These are phyloP conservation scores for Lentinula sp. DNA, from an alignment of 768 basidiomycete genomes.

Conservation along the genomic window DNA sequence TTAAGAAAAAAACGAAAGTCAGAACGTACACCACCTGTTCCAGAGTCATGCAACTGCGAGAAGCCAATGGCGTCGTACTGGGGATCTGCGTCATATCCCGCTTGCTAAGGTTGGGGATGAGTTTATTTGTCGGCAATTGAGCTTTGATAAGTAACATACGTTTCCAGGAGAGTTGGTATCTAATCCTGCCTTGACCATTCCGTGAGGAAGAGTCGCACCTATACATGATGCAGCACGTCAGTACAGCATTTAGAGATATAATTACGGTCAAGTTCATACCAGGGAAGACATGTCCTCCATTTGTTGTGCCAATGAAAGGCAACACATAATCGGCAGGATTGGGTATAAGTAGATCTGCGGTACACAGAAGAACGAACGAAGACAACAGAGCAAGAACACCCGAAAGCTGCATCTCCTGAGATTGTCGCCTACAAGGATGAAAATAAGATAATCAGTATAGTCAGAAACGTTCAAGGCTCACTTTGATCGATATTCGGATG, in stretches of 20 bases:
- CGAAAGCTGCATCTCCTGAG: background rate
- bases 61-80: conserved; percentile 47
- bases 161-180: conserved; percentile 62
- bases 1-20: background rate
- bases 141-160: conserved; percentile 23
- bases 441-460: no score
- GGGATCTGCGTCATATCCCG: conserved; percentile 41
- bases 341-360: background rate
- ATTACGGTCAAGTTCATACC: conserved; percentile 26
- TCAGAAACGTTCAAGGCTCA: no score
- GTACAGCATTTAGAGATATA: background rate
- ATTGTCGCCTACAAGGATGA: no score
- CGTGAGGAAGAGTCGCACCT: conserved; percentile 63
- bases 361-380: background rate
- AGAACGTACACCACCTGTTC: conserved; percentile 25
- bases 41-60: conserved; percentile 56
- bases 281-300: conserved; percentile 63
- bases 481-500: no score
- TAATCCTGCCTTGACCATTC: conserved; percentile 66
- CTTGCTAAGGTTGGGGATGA: conserved; percentile 26
- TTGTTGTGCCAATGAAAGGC: conserved; percentile 59
- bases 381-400: background rate
- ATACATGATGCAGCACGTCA: background rate
- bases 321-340: conserved; percentile 43
- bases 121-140: background rate